A percentile compares a stretch with the other conserved stretches of the same genome.
phyloP scores from a whole-genome alignment of 2,329 filamentous ascomycete species.

The Ramularia endophylla region DNA sequence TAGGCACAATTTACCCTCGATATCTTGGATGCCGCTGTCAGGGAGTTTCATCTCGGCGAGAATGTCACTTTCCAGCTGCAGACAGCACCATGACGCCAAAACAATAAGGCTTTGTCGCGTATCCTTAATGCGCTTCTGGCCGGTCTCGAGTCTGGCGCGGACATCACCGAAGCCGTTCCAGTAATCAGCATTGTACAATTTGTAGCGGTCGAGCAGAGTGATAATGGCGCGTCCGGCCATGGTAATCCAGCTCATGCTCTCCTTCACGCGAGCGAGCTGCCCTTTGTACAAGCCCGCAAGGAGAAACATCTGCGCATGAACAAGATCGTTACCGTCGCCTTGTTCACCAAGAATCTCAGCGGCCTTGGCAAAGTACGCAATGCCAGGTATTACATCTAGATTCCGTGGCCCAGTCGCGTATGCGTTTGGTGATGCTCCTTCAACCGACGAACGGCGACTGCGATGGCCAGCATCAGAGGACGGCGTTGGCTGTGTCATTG shows the following conservation, averaged over 20 bases:
- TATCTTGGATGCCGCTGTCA: slow-evolving; percentile 53
- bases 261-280: slow-evolving; percentile 77
- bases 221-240: slow-evolving; percentile 57
- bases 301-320: slow-evolving; percentile 78
- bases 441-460: slow-evolving; percentile 28
- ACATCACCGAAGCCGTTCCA: slow-evolving; percentile 34
- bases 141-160: slow-evolving; percentile 25
- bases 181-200: slow-evolving; percentile 29
- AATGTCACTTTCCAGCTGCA: slow-evolving; percentile 92
- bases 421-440: slow-evolving; percentile 18
- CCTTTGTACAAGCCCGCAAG: slow-evolving; percentile 84
- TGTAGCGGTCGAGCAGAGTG: slow-evolving; percentile 69
- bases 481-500: slow-evolving; percentile 26
- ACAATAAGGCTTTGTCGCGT: slow-evolving; percentile 38
- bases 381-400: slow-evolving; percentile 77
- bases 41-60: slow-evolving; percentile 71
- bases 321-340: slow-evolving; percentile 69
- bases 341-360: slow-evolving; percentile 81
- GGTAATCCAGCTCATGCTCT: slow-evolving; percentile 70
- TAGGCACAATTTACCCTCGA: slow-evolving; percentile 58
- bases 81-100: slow-evolving; percentile 84
- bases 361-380: slow-evolving; percentile 84
- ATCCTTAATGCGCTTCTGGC: slow-evolving; percentile 26
- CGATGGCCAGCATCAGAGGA: slow-evolving; percentile 22
- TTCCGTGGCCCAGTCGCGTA: slow-evolving; percentile 21